Conservation (phyloP, 306 rosid species). For the Glycine tomentella region DNA sequence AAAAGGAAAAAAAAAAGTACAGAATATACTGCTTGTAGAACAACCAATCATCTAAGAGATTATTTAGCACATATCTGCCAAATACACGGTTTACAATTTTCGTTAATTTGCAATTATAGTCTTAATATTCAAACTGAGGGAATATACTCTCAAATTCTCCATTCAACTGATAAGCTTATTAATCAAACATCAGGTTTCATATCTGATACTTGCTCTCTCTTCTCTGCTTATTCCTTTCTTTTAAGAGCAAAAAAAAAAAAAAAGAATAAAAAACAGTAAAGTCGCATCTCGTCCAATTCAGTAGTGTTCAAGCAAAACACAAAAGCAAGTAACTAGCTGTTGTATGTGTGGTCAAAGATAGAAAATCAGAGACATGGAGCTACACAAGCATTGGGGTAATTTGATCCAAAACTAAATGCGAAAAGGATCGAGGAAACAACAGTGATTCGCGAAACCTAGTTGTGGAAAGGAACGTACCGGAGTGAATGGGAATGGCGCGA, state of each 20-base stretch:
- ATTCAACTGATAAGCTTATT: background rate
- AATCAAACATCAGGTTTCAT: background rate
- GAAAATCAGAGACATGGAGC: background rate
- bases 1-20: too few relatives aligned
- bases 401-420: background rate
- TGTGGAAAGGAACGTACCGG: conserved; percentile 42
- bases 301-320: background rate
- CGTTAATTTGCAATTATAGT: background rate
- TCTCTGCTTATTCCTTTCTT: too few relatives aligned
- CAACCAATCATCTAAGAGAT: background rate
- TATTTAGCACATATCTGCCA: background rate
- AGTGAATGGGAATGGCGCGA: conserved; percentile 41
- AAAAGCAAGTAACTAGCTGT: background rate
- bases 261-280: too few relatives aligned
- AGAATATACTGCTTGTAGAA: background rate
- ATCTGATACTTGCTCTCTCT: too few relatives aligned
- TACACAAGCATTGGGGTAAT: background rate
- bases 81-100: background rate
- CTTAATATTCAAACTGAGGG: background rate
- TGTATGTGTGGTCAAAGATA: too few relatives aligned
- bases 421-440: background rate
- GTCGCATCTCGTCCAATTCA: too few relatives aligned
- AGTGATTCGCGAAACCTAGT: conserved; percentile 2
- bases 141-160: background rate
- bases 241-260: too few relatives aligned